Base-by-base conservation (phyloP, 306 rosid species). In the Herpetospermum pedunculosum region DNA sequence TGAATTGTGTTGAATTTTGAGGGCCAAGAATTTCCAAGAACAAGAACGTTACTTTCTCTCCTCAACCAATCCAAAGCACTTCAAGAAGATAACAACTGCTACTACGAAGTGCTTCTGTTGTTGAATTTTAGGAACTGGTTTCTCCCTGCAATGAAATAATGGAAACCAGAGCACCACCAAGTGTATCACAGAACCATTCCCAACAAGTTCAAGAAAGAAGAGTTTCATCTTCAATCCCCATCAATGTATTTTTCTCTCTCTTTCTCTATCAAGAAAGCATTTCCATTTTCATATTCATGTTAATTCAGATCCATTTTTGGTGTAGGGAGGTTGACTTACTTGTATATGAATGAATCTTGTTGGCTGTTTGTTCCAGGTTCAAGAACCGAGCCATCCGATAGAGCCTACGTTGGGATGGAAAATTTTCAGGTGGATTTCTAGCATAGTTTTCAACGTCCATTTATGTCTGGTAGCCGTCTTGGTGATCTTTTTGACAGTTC, bases 381-480 rank as follows among this genome's bases (percentile, higher is more conserved):
- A 83, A 78, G 83, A 70, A 77, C 58, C 76, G 60, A 79, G 38
- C 75, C 81, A 76, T 82, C 67, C 70, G 35, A 70, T 47, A 40
- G 73, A 73, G 77, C 65, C 82, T 35, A 70, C 78, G 65, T 30
- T 38, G 6, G 83, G 76, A 26, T 73, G 73, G 41, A 46, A 47
- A 78, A 30, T 77, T 43, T 28, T 46, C 55, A 80, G 79, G 79
- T 74, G 77, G 73, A 65, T 83, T 34, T 79, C 80, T 18, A 28
- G 52, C 74, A 19, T 81, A 62, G 78, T 89, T 8, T 89, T 87
- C 81, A 73, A 32, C 82, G 48, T 80, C 50, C 88, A 92, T 74
- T 57, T 87, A 38, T 13, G 80, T 38, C 71, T 86, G 41, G 77
- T 84, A 37, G 30, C 84, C 18, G 28, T 75, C 75, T 83, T 87